Evolutionary conservation across 164 flowering plant genomes (phyloP).

Genomic region (Warburgia ugandensis): DNA sequence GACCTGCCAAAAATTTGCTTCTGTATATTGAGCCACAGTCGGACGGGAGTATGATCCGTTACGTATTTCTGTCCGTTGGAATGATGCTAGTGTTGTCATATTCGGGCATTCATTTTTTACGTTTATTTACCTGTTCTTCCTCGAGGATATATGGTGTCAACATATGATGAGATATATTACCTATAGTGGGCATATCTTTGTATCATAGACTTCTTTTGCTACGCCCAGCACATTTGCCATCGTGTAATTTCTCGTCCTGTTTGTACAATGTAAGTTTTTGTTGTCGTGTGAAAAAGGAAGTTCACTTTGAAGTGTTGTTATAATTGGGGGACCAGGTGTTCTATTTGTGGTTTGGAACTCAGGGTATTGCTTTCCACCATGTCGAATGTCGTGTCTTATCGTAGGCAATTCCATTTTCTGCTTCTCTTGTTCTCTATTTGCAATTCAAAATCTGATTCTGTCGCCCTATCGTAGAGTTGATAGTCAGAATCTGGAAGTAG

Average conservation of each 20-base stretch:
- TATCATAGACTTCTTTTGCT: constrained; percentile 18
- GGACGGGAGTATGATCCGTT: constrained; percentile 20
- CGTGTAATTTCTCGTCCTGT: constrained; percentile 20
- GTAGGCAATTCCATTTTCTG: too few species aligned
- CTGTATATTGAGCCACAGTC: constrained; percentile 55
- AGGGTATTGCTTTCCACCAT: too few species aligned
- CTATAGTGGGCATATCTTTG: constrained; percentile 13
- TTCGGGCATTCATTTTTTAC: constrained; percentile 18
- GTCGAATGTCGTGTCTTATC: too few species aligned
- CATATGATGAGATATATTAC: constrained; percentile 20
- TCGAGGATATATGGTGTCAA: constrained; percentile 5
- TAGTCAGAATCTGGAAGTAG: too few species aligned
- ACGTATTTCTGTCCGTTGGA: constrained; percentile 18
- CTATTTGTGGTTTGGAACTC: background rate
- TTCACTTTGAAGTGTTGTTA: background rate
- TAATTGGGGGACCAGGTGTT: constrained; percentile 2
- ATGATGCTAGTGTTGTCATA: constrained; percentile 26
- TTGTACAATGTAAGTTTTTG: constrained; percentile 31
- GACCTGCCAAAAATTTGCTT: constrained; percentile 14
- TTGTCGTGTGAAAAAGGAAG: constrained; percentile 23
- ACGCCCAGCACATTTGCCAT: constrained; percentile 9
- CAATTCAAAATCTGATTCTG: too few species aligned
- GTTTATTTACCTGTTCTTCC: constrained; percentile 17
- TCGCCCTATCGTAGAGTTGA: too few species aligned
- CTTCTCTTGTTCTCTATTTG: too few species aligned